Base-by-base conservation (phyloP, 1,284 basidiomycete species). In the Cystobasidium sp. region DNA sequence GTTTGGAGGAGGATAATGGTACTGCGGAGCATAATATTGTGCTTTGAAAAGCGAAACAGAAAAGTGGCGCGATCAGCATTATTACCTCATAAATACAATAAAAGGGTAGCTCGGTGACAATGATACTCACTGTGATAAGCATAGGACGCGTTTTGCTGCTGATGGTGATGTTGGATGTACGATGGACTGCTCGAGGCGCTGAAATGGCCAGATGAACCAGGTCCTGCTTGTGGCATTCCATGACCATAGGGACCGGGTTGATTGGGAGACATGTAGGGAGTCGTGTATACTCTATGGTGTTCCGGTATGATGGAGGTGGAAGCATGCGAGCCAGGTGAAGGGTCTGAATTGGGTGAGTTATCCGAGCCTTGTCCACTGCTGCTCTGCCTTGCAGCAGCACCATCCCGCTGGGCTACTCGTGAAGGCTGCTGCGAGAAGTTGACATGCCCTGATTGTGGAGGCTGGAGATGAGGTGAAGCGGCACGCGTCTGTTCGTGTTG, bases 1-100 rank as follows among this genome's bases (percentile, higher is more conserved):
- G 24, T 39, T 63, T 37, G 69, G 69, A 8, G 69, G 69, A 41
- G 69, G 69, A 55, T 71, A 71, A 20, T 59, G 61, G 44, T 71
- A 71, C 55, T 71, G 69, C 39, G 69, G 69, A 41, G 69, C 69
- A 46, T 71, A 71, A 20, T 51, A 63, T 64, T 71, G 69, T 18
- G 69, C 69, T 71, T 37, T 14, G 18, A 46, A 31, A 16, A 10
- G 20, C n/a, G 58, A 10, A 8, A 43, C 2, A 14, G 2, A 16
- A 8, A 56, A 12, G 12, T 1, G 4, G 53, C 46, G 7, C 6
- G 8, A 37, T 56, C 22, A 56, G 53, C 20, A 37, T 10, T 31
- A 31, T 1, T 12, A 4, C 39, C 24, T 37, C 44, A 44, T 39
- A 43, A 18, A 7, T 24, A 1, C 3, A 24, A n/a, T 18, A 43